A percentile compares a stretch with the other conserved stretches of the same genome.
These are phyloP conservation scores for Cylindrodendrum hubeiense DNA, from an alignment of 2,329 filamentous ascomycete genomes.

Conservation along the genomic window DNA sequence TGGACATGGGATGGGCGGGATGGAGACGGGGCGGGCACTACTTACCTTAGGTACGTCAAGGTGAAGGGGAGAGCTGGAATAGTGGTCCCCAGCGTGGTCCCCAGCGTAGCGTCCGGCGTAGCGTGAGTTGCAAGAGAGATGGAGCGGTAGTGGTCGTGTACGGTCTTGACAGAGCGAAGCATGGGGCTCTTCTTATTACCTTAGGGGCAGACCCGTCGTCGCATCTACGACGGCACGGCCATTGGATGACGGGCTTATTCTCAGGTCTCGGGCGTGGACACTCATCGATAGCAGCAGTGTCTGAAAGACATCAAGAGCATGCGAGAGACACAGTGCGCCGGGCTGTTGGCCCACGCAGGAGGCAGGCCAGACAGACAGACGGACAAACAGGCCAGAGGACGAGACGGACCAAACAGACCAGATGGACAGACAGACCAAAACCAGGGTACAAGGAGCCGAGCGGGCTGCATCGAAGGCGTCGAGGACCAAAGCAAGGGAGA, in stretches of 20 bases:
- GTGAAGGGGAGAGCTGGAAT: constrained; percentile 21
- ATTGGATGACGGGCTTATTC: constrained; percentile 13
- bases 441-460: constrained; percentile 39
- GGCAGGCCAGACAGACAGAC: not conserved
- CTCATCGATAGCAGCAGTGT: constrained; percentile 18
- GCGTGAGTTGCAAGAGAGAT: constrained; percentile 6
- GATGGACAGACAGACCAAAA: constrained; percentile 22
- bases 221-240: constrained; percentile 15
- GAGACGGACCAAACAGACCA: not conserved
- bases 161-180: constrained; percentile 24
- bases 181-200: constrained; percentile 23
- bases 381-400: not conserved
- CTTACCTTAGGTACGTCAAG: constrained; percentile 20
- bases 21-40: constrained; percentile 40
- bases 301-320: constrained; percentile 25
- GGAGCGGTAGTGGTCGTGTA: constrained; percentile 27
- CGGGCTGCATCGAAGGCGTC: constrained; percentile 32
- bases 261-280: constrained; percentile 8
- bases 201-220: constrained; percentile 27
- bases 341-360: not conserved
- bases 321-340: constrained; percentile 34
- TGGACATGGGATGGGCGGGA: constrained; percentile 34
- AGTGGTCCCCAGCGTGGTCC: constrained; percentile 15
- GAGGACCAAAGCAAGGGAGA: constrained; percentile 28
- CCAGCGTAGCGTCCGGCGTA: constrained; percentile 16